Percentiles rank a stretch among this genome's conserved stretches.
These are phyloP conservation scores for Dictyophora rubrovolvata DNA, from an alignment of 768 basidiomycete species.

Conservation along the genomic window DNA sequence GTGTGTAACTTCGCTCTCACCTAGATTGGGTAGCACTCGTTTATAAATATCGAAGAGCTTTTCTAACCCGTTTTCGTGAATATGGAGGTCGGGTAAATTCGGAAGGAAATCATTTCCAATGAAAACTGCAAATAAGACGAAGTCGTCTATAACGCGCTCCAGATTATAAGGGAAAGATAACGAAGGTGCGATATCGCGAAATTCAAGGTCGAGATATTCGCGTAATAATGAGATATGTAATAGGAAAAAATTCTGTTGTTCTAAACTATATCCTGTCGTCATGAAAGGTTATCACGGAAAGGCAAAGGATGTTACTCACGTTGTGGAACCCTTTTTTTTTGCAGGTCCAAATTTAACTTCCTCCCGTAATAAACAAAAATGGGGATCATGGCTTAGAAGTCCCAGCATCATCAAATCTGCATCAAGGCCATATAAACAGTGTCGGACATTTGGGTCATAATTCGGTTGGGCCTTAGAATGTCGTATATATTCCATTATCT, in stretches of 20 bases:
- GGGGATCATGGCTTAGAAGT: slow-evolving; percentile 92
- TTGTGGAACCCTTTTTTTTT: slow-evolving; percentile 54
- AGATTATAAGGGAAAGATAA: slow-evolving; percentile 79
- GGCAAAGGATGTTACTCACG: slow-evolving; percentile 24
- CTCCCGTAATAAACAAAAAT: slow-evolving; percentile 94
- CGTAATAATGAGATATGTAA: slow-evolving; percentile 90
- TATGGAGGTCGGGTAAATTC: slow-evolving; percentile 91
- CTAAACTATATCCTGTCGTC: slow-evolving; percentile 33
- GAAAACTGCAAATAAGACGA: slow-evolving; percentile 92
- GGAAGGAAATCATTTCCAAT: slow-evolving; percentile 98
- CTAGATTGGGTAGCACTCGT: slow-evolving; percentile 70
- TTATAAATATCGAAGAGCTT: slow-evolving; percentile 93
- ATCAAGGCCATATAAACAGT: slow-evolving; percentile 96
- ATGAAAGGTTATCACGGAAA: background rate
- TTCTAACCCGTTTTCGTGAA: slow-evolving; percentile 94
- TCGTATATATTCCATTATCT: slow-evolving; percentile 99
- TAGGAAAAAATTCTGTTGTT: slow-evolving; percentile 87
- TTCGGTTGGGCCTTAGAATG: slow-evolving; percentile 88
- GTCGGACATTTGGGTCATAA: slow-evolving; percentile 93
- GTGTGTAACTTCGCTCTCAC: slow-evolving; percentile 25
- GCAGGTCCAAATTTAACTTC: slow-evolving; percentile 95
- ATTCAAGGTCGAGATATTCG: slow-evolving; percentile 96
- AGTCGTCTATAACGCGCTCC: slow-evolving; percentile 96
- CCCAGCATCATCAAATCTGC: slow-evolving; percentile 99
- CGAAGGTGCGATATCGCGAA: slow-evolving; percentile 54